phyloP scores from a whole-genome alignment of 2,329 filamentous ascomycete species.

The Dactylellina cionopaga region DNA sequence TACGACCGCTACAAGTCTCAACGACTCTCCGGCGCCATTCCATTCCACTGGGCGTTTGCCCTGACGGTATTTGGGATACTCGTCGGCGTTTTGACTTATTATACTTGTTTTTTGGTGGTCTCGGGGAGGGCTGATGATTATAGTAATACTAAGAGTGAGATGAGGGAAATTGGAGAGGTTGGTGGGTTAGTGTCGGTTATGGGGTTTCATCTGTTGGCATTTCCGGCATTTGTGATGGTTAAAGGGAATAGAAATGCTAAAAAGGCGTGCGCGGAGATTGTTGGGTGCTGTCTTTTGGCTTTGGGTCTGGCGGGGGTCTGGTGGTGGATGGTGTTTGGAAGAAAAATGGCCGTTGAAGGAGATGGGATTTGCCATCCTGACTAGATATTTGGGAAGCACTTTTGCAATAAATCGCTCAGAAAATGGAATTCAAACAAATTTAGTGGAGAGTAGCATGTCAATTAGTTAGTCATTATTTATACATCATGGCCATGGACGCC shows the following conservation, averaged over 20 bases:
- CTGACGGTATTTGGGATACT: conserved; percentile 19
- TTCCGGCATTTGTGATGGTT: conserved; percentile 10
- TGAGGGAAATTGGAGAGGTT: background rate
- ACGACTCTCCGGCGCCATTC: conserved; percentile 19
- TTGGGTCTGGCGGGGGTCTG: conserved; percentile 12
- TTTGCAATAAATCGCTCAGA: too few species aligned
- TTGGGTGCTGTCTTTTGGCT: conserved; percentile 13
- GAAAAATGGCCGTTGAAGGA: background rate
- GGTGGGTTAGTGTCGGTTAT: conserved; percentile 11
- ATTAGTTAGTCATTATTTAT: too few species aligned
- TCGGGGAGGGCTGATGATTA: background rate
- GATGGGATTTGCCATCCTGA: too few species aligned
- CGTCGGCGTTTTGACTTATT: conserved; percentile 21
- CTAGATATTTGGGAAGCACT: too few species aligned
- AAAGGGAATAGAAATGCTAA: conserved; percentile 21
- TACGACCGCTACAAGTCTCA: conserved; percentile 31
- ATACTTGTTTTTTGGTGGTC: conserved; percentile 24
- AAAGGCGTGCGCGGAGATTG: conserved; percentile 2
- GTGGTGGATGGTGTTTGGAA: conserved; percentile 24
- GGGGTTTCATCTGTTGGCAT: conserved; percentile 31
- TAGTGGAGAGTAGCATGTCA: too few species aligned
- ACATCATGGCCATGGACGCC: too few species aligned
- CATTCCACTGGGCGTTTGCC: conserved; percentile 28
- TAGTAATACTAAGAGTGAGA: background rate
- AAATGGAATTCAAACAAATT: too few species aligned